Conservation (phyloP, 1,284 basidiomycete species). For the Cystobasidiaceae sp. region DNA sequence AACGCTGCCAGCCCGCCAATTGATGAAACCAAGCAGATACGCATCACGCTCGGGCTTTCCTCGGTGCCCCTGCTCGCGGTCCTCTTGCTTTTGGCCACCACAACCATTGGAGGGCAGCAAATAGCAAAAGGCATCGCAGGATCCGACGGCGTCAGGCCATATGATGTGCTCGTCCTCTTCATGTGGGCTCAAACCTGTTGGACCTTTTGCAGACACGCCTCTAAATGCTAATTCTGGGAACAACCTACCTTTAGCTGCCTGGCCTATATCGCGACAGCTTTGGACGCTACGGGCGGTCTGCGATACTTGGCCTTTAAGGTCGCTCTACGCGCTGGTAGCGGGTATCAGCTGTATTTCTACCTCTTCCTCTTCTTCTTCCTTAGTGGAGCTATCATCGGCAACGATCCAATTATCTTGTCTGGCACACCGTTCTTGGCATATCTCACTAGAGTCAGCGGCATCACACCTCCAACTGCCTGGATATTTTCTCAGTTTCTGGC, state of each 20-base stretch:
- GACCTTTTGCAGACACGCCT: not conserved
- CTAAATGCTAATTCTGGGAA: no score
- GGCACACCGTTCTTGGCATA: conserved; percentile 83
- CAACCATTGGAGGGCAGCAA: conserved; percentile 62
- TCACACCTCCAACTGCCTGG: conserved; percentile 59
- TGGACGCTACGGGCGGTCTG: conserved; percentile 83
- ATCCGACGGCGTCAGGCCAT: conserved; percentile 72
- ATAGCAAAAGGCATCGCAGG: conserved; percentile 65
- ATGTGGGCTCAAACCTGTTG: conserved; percentile 52
- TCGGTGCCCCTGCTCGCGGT: conserved; percentile 73
- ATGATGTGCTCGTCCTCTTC: conserved; percentile 90
- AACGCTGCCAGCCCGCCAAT: not conserved
- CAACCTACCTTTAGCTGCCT: conserved; percentile 37
- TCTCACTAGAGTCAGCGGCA: conserved; percentile 66
- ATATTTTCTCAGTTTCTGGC: conserved; percentile 64
- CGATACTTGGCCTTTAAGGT: conserved; percentile 83
- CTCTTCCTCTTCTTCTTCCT: conserved; percentile 75
- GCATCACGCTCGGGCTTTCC: conserved; percentile 58
- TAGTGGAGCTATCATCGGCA: conserved; percentile 76
- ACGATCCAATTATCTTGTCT: conserved; percentile 53
- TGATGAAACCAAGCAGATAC: conserved; percentile 33
- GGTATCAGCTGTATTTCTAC: conserved; percentile 62
- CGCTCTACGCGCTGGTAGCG: conserved; percentile 57
- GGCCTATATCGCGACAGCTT: conserved; percentile 89
- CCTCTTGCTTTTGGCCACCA: conserved; percentile 66